Evolutionary conservation across 2,329 filamentous ascomycete species (phyloP).

Genomic region (Trichoderma sp.): DNA sequence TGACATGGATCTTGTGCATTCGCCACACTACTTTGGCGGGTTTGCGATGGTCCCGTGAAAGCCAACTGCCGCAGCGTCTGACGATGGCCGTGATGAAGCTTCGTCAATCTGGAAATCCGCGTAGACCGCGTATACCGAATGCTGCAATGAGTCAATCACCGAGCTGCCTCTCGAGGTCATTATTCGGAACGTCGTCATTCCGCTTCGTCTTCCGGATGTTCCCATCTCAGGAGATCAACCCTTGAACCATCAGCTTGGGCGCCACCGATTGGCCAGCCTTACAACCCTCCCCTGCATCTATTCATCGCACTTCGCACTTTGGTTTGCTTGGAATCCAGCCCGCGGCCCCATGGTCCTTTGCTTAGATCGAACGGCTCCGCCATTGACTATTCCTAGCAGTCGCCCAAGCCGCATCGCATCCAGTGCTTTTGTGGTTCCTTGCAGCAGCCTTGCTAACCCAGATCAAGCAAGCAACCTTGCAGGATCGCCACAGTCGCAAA

Average conservation of each 20-base stretch:
- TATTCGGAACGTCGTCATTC: neutral
- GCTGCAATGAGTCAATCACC: neutral
- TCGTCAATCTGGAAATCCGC: neutral
- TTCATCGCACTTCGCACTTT: conserved; percentile 5
- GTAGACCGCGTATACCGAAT: neutral
- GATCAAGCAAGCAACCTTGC: conserved; percentile 15
- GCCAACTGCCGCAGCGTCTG: conserved; percentile 7
- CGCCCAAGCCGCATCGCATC: conserved; percentile 6
- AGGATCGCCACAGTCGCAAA: conserved; percentile 12
- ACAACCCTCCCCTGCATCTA: neutral
- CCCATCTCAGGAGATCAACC: neutral
- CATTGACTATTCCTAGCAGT: conserved; percentile 2
- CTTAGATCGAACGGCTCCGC: conserved; percentile 15
- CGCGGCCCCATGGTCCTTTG: neutral
- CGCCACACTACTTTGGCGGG: conserved; percentile 6
- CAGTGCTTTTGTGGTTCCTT: conserved; percentile 1
- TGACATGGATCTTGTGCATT: conserved; percentile 12
- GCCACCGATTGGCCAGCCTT: conserved; percentile 15
- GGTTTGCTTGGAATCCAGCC: neutral
- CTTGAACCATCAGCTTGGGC: neutral
- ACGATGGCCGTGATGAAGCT: neutral
- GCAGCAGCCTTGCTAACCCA: conserved; percentile 14
- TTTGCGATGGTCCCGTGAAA: neutral
- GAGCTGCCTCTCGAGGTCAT: neutral
- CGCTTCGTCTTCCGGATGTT: neutral